Conservation (phyloP, 352 stramenopile species). For the Globisporangium acanthophoron region DNA sequence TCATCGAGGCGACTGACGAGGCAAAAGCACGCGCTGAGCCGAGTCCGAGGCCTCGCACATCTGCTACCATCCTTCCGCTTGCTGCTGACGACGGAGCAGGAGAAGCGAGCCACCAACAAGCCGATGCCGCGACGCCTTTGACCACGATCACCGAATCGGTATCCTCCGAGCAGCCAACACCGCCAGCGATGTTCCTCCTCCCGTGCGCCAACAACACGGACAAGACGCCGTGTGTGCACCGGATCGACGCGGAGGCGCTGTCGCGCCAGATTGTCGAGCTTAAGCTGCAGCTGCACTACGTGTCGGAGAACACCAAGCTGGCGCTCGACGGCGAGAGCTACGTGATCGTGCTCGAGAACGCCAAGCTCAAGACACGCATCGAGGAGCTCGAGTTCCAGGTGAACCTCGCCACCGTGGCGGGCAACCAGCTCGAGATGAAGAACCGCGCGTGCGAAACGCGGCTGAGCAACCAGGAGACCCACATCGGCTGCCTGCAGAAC, state of each 20-base stretch:
- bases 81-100: background rate
- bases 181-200: background rate
- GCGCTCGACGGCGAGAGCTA: conserved; percentile 59
- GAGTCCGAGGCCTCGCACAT: conserved; percentile 1
- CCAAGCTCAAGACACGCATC: conserved; percentile 60
- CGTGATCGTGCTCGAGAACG: conserved; percentile 58
- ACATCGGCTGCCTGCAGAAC: conserved; percentile 69
- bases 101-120: background rate
- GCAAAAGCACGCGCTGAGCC: background rate
- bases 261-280: conserved; percentile 71
- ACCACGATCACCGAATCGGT: background rate
- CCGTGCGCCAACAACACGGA: conserved; percentile 10
- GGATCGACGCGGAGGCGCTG: conserved; percentile 47
- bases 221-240: conserved; percentile 38
- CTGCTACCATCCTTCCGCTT: background rate
- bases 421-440: conserved; percentile 67
- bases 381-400: conserved; percentile 69
- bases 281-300: conserved; percentile 70
- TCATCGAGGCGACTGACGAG: background rate
- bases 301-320: conserved; percentile 55
- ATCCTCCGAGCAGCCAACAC: background rate
- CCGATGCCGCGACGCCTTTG: background rate
- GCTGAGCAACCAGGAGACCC: conserved; percentile 66
- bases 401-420: conserved; percentile 51
- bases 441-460: conserved; percentile 60